phyloP scores from a whole-genome alignment of 2,329 filamentous ascomycete species.

The Aspergillus nomiae region DNA sequence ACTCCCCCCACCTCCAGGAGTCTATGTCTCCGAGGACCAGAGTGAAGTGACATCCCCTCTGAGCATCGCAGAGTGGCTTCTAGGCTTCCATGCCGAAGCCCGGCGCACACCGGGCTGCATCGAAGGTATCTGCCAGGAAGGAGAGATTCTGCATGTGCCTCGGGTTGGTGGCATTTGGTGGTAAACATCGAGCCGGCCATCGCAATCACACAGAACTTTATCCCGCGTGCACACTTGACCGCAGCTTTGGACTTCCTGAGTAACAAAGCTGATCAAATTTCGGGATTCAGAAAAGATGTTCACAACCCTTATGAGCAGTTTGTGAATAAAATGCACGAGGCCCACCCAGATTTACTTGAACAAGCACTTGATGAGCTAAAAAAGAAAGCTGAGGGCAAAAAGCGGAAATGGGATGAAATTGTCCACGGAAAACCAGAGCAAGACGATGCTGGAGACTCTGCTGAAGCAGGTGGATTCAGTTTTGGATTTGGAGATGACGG shows the following conservation, averaged over 20 bases:
- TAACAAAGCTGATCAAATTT: conserved; percentile 82
- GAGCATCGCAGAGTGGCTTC: conserved; percentile 94
- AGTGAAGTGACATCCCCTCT: conserved; percentile 92
- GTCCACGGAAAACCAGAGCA: conserved; percentile 59
- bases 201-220: conserved; percentile 93
- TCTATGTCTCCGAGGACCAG: conserved; percentile 84
- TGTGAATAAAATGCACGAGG: conserved; percentile 63
- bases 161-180: conserved; percentile 96
- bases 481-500: conserved; percentile 66
- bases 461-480: conserved; percentile 54
- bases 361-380: conserved; percentile 67
- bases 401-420: conserved; percentile 84
- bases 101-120: conserved; percentile 73
- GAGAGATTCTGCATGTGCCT: conserved; percentile 89
- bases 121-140: conserved; percentile 80
- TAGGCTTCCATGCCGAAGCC: conserved; percentile 85
- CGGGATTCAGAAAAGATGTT: conserved; percentile 75
- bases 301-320: conserved; percentile 75
- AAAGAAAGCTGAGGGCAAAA: conserved; percentile 64
- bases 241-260: conserved; percentile 78
- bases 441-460: conserved; percentile 22
- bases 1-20: conserved; percentile 74
- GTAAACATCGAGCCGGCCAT: conserved; percentile 84
- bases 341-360: conserved; percentile 68
- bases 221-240: conserved; percentile 71